Evolutionary conservation across 192 early-diverging fungal species (phyloP), one percentile per base, ranked within the genome.

Genomic region (Phlyctochytrium planicorne): DNA sequence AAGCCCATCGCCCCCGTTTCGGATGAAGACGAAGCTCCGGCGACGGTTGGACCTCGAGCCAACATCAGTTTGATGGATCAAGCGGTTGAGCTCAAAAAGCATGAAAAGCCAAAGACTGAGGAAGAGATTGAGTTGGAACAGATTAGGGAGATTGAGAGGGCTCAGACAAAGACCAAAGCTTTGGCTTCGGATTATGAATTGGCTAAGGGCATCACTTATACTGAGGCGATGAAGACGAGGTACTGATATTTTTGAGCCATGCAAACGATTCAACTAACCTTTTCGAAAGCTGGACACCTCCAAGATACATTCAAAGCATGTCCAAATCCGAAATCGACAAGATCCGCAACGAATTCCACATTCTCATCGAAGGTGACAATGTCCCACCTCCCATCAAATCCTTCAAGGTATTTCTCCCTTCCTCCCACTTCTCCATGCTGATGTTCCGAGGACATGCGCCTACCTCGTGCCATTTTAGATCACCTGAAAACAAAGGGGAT

Each of bases 341-440:
- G 0, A 77, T 90, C 4, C 86, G 94, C n/a, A 79, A 90, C 56
- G 89, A 93, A 60, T 94, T 80, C 72, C 93, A 95, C 72, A 98
- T 98, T 64, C 69, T 94, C 66, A 86, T 89, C 1, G 95, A 97
- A 36, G 96, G 96, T 14, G 89, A 92, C 6, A 79, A 94, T 57
- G 73, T 88, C 0, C 91, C 93, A 1, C 91, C 95, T 3, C 94
- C 92, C 0, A 87, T 98, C 71, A 84, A 84, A 67, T 81, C 86
- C 2, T 96, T 96, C 75, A 73, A 80, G 31, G 40, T 47, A 14
- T 47, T 47, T 47, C 6, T 14, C 10, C 6, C 10, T 47, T 14
- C 20, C 40, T 47, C 10, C 6, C 6, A 47, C 40, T 20, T 20
- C 6, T 14, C 10, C 6, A 20, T 47, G 80, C 79, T 75, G 33